Base-by-base conservation (phyloP, 73 alveolate genomes). In the Tetrahymena thermophila region DNA sequence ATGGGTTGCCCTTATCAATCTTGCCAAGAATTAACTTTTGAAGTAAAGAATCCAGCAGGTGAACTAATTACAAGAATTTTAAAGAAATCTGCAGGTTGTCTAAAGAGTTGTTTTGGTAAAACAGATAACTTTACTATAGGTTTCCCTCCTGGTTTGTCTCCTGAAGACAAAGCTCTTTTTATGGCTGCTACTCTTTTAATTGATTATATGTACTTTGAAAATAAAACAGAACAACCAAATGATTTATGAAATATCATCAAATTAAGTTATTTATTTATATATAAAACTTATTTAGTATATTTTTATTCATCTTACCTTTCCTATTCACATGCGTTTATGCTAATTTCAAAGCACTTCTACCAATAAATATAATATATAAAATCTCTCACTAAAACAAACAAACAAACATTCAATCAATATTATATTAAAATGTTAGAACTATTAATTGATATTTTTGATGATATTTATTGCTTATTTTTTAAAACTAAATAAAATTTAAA, bases 151-250 rank as follows among this genome's bases (percentile, higher is more conserved):
- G 95, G 94, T 11, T 94, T 95, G 2, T 8, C 94, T 10, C 93
- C 93, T 23, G 95, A 93, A 55, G 97, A 95, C 34, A 95, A 95
- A 38, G 97, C 94, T 9, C 35, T 95, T 16, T 34, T 95, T 11
- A 43, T 95, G 85, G 95, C 97, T 10, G 97, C 93, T n/a, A 35
- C 95, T 16, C 94, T 95, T 16, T 50, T 95, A 83, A 31, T 95
- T 56, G 97, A 95, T 50, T 95, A 95, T 35, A 95, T 44, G 93
- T 95, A 95, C 40, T 95, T 95, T 84, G 97, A 95, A 94, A 94
- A 94, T 31, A 94, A 94, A 94, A 35, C 44, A 5, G 85, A 71
- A 25, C 17, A 71, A 17, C 23, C 5, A 71, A 34, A 13, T 21
- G 89, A 31, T 25, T 50, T 50, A 0, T 50, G 83, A 50, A 0